Base-by-base conservation (phyloP, 2,329 filamentous ascomycete genomes). In the Chaetomium sp. region DNA sequence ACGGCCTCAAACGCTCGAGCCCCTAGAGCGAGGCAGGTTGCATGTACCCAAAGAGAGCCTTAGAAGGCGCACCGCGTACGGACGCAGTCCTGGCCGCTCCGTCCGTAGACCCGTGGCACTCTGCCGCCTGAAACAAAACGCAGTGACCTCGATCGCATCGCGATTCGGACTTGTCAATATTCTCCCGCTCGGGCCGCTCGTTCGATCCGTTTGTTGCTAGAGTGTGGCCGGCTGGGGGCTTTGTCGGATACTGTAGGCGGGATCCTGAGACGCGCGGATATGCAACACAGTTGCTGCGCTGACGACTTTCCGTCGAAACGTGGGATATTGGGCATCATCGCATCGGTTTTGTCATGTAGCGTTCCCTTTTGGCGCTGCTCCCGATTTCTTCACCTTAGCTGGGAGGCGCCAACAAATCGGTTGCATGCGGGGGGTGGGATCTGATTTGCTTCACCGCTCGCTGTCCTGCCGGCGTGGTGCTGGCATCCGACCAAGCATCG, bases 301-400 rank as follows among this genome's bases (percentile, higher is more conserved):
- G 47, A 53, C 44, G 34, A 33, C 51, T 42, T 19, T 59, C 55
- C 59, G 60, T 58, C 56, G 52, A 54, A 40, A 40, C 33, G 35
- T 19, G 38, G 27, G 42, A 45, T 55, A 52, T 63, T 62, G 59
- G 61, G 61, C 61, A 63, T 57, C 61, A 61, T 60, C 61, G 59
- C 62, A 64, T 61, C 27, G 54, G 42, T 33, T 51, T 48, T 42
- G 56, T 37, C 52, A 43, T 46, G 54, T 58, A 51, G 55, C 41
- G 52, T 59, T 47, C 27, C 44, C 34, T 50, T 40, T 41, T 14
- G 48, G 36, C 27, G 48, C 49, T 49, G 42, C 43, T 52, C 37
- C 33, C 12, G 14, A 5, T 34, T 43, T 54, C 52, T 57, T 54
- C 55, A 62, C 55, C 58, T 59, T 55, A 50, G 47, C 34, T 54